A percentile compares a stretch with the other conserved stretches of the same genome.
phyloP scores from a whole-genome alignment of 495 filamentous ascomycete genomes.

The Xylaria curta region DNA sequence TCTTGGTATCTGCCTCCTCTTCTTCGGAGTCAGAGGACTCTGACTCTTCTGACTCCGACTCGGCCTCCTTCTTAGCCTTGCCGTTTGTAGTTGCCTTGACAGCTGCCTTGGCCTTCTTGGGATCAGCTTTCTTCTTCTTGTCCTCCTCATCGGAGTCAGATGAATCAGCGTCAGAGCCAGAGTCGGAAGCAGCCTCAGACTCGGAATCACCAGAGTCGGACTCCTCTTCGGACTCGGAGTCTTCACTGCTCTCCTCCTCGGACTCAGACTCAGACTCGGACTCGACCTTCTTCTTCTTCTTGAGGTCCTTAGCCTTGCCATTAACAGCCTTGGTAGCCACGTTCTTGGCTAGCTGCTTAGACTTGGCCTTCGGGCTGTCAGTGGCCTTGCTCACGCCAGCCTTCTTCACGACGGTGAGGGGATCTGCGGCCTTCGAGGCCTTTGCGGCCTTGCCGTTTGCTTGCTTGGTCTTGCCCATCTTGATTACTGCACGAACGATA shows the following conservation, averaged over 20 bases:
- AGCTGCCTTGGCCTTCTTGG: constrained; percentile 46
- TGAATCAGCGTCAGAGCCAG: constrained; percentile 48
- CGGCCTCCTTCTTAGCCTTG: constrained; percentile 39
- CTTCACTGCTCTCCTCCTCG: constrained; percentile 39
- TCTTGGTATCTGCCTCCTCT: constrained; percentile 29
- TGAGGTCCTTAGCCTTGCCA: constrained; percentile 50
- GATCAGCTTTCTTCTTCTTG: constrained; percentile 57
- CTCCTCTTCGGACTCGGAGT: constrained; percentile 30
- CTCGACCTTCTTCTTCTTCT: constrained; percentile 60
- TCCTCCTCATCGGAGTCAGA: constrained; percentile 42
- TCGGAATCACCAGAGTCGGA: constrained; percentile 39
- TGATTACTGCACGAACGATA: constrained; percentile 30
- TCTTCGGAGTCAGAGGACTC: constrained; percentile 47
- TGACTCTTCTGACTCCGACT: constrained; percentile 21
- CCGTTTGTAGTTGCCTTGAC: constrained; percentile 38
- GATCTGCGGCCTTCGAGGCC: constrained; percentile 43
- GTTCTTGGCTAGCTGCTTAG: constrained; percentile 56
- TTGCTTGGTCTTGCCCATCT: constrained; percentile 66
- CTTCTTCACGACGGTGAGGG: constrained; percentile 48
- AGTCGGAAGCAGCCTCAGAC: constrained; percentile 37
- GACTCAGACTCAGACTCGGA: constrained; percentile 43
- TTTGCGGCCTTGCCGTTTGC: constrained; percentile 53
- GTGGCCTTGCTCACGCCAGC: constrained; percentile 51
- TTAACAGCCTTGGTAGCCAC: constrained; percentile 49
- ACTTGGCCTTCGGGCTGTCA: constrained; percentile 59